Conservation (phyloP, 1,284 basidiomycete species). For the Cryptococcus hybrid region DNA sequence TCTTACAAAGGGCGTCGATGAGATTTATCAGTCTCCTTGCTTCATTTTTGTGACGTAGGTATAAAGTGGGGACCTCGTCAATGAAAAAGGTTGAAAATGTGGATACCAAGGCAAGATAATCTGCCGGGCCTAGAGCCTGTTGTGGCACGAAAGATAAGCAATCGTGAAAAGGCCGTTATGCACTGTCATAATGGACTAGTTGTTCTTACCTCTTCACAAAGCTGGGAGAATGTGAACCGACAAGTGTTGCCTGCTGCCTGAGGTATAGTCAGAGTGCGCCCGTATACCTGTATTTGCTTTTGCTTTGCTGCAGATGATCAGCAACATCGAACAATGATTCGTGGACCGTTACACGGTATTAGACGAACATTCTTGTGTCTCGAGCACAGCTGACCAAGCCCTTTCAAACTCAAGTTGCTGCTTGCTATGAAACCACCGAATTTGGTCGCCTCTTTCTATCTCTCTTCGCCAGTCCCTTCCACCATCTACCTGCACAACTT, state of each 20-base stretch:
- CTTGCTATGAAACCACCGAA: constrained; percentile 26
- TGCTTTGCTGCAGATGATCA: constrained; percentile 22
- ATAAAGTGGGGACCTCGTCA: constrained; percentile 60
- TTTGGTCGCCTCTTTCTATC: constrained; percentile 28
- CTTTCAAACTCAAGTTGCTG: constrained; percentile 41
- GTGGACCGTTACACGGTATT: too few species aligned
- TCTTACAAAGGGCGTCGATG: constrained; percentile 64
- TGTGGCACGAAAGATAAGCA: neutral
- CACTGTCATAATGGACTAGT: neutral
- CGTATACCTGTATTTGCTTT: constrained; percentile 52
- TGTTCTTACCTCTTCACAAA: constrained; percentile 60
- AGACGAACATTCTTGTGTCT: constrained; percentile 23
- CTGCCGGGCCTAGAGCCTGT: constrained; percentile 64
- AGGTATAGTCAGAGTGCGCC: constrained; percentile 57
- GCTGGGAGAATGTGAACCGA: constrained; percentile 61
- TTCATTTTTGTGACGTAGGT: constrained; percentile 62
- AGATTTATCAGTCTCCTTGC: constrained; percentile 68
- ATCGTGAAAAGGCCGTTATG: too few species aligned
- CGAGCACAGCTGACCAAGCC: constrained; percentile 28
- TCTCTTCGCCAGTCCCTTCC: constrained; percentile 52
- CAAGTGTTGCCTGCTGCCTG: constrained; percentile 53
- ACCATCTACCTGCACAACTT: constrained; percentile 58
- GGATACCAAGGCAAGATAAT: constrained; percentile 65
- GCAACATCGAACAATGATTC: neutral
- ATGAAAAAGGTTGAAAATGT: constrained; percentile 61